Base-by-base conservation (phyloP, 2,329 filamentous ascomycete species). In the Davidsoniella eucalypti region DNA sequence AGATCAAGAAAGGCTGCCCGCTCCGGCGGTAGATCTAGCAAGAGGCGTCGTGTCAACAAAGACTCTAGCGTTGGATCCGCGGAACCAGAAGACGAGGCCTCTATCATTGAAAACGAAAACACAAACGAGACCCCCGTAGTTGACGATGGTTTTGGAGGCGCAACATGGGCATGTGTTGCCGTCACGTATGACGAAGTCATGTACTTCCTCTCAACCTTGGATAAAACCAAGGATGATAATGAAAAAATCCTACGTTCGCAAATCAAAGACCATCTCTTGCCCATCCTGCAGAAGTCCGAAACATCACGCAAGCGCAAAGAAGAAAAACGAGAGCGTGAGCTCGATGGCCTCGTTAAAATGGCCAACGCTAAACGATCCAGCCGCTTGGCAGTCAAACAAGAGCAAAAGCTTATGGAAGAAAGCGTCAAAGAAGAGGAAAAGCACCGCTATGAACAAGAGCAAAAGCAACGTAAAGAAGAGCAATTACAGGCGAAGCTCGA, bases 331-430 rank as follows among this genome's bases (percentile, higher is more conserved):
- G 78, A 93, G 61, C 85, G 81, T 55, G 90, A 96, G 59, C 65
- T 94, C 18, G 69, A 87, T 48, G 87, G 80, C 57, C 65, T 94
- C 56, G 82, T 90, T 57, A 90, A 92, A 61, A 75, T 96, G 66
- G 87, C 87, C n/a, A 85, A 82, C 51, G 90, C 92, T 3, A 98
- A 98, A 67, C 74, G 92, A 55, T 98, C 92, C 1, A 94, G 86
- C 59, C 79, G 92, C 55, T 78, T 98, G 56, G 88, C 90, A 16
- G 75, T 76, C 12, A 57, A 56, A 4, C 55, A 55, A 26, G 56
- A 59, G 43, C 52, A 51, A 21, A 54, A 54, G 40, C 48, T 33
- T n/a, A 47, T 44, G 9, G 52, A 51, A 21, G 45, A 54, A 29
- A 39, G 49, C 21, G 52, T 45, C 6, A 44, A 38, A 5, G 37